These are phyloP conservation scores for Pseudocercospora ulei DNA, from an alignment of 2,329 filamentous ascomycete species.

Conservation along the genomic window DNA sequence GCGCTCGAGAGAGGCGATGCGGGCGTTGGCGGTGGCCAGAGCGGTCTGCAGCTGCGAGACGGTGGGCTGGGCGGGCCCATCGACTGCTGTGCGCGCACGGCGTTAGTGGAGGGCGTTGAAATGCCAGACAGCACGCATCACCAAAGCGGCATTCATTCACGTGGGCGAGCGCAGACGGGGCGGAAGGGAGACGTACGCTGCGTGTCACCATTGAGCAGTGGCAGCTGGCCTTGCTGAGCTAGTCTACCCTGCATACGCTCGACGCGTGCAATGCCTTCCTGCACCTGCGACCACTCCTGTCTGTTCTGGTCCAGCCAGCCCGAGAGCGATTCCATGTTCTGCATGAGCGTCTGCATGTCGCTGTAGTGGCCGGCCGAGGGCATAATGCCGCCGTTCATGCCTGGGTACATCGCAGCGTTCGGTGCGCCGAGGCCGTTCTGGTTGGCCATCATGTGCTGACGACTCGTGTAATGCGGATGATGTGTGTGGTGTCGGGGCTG, in stretches of 20 bases:
- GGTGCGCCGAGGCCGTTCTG: conserved; percentile 26
- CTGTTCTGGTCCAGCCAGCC: conserved; percentile 34
- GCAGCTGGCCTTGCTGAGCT: conserved; percentile 21
- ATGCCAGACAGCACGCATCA: too few relatives aligned
- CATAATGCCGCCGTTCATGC: conserved; percentile 29
- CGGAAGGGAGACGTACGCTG: conserved; percentile 20
- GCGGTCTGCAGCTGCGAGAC: conserved; percentile 26
- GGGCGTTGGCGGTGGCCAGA: conserved; percentile 25
- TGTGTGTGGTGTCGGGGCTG: not conserved
- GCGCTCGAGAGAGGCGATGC: conserved; percentile 27
- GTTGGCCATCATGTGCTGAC: conserved; percentile 23
- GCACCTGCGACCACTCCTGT: conserved; percentile 31
- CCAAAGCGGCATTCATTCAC: conserved; percentile 1
- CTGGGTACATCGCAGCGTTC: conserved; percentile 26
- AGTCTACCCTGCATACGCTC: conserved; percentile 27
- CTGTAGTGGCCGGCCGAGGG: conserved; percentile 34
- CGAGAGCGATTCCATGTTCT: conserved; percentile 33
- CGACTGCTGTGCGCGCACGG: conserved; percentile 16
- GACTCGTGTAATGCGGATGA: not conserved
- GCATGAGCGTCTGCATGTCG: conserved; percentile 35
- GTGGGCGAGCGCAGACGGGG: not conserved
- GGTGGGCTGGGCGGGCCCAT: conserved; percentile 25
- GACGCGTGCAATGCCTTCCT: conserved; percentile 30
- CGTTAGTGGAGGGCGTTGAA: not conserved
- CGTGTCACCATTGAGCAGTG: conserved; percentile 21